Base-by-base conservation (phyloP, 164 flowering plant genomes). In the Tinospora cordifolia region DNA sequence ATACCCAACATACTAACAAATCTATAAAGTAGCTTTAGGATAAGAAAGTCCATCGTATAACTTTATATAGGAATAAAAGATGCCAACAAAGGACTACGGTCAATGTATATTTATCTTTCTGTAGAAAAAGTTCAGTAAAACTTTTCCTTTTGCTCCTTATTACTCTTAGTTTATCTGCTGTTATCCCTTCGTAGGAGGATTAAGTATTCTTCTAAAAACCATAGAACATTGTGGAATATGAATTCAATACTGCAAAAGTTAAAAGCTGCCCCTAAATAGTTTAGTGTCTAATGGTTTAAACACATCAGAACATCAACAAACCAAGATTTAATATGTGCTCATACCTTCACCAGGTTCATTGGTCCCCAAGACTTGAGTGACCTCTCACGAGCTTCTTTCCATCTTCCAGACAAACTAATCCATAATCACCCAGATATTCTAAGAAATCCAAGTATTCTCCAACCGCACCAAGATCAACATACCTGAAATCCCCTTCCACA, bases 401-500 rank as follows among this genome's bases (percentile, higher is more conserved):
- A 83, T 58, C 71, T 79, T 81, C 78, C 59, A n/a, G n/a, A n/a
- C n/a, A n/a, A n/a, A n/a, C n/a, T n/a, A n/a, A n/a, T n/a, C 72
- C 77, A 77, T 75, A 76, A 46, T 74, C 82, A 13, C 79, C 78
- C 80, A 88, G 81, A 79, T 87, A 84, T 21, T 90, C 90, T 27
- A 89, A 74, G 77, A 94, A 94, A 79, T 78, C 83, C 21, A 69
- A 6, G 71, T 96, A 94, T 78, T 94, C 98, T 59, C 88, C 90
- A 80, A 86, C 89, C 46, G 82, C 97, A 62, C 92, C 88, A 60
- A 83, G 70, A 58, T 90, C 88, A 69, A 91, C 98, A 81, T 85
- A 94, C 78, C 98, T 83, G 71, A 83, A 94, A 80, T 94, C 98
- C 46, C 97, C 98, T 82, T 90, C 97, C 25, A 94, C 93, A 73